Evolutionary conservation across 495 filamentous ascomycete species (phyloP), one percentile per base, ranked within the genome.

Genomic region (Neurospora sp.): DNA sequence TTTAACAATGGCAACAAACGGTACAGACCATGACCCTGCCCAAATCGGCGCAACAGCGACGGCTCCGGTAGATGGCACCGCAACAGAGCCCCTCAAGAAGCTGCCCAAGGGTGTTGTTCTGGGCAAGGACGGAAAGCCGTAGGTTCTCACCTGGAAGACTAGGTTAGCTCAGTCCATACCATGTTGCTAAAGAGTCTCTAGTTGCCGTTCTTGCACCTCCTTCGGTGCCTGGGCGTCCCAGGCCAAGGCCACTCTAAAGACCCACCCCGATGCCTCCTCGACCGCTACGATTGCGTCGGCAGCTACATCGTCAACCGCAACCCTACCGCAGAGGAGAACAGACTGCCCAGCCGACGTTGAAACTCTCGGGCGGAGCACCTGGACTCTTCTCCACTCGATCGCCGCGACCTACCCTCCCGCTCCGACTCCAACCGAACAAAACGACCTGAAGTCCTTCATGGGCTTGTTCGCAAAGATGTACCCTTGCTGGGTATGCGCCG

Each of bases 121-220:
- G 45, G 96, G 91, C 61, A 93, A 94, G 76, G 93, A 99, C 85
- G 96, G 96, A 65, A 98, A 98, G 83, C 96, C 95, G 96, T 98
- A 86, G 82, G 93, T 76, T 73, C n/a, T 16, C 31, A 39, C 69
- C 40, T 35, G 20, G 12, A 17, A 10, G 17, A 39, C 38, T 31
- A 31, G 27, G 27, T 31, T 8, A 3, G 14, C 16, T 40, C n/a
- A 41, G 1, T 48, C 37, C 69, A 38, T 74, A 71, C 12, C 39
- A 17, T 20, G 22, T 69, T 20, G 31, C 79, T 74, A 75, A 70
- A 78, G n/a, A 45, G 8, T 42, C 37, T 40, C 6, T 71, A 99
- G 96, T 77, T 99, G 96, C 77, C 95, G 95, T 72, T 86, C 91
- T 73, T 99, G 96, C 81, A 97, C 88, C 71, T 92, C 91, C 69